Evolutionary conservation across 805 yeast genomes (phyloP).

Genomic region (Phaffomyces opuntiae): DNA sequence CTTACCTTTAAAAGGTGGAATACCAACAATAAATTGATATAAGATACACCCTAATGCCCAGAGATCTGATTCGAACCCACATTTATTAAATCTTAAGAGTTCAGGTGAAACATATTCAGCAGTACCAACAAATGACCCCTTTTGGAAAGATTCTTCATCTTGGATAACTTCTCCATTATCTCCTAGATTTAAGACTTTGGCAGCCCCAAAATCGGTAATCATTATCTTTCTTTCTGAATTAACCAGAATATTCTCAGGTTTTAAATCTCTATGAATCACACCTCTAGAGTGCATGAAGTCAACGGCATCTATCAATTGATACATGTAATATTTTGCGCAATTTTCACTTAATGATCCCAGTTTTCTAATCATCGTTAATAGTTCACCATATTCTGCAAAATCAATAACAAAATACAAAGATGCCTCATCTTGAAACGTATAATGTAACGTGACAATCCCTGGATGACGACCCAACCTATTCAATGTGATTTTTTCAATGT

Average conservation of each 20-base stretch:
- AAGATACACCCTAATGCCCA: constrained; percentile 98
- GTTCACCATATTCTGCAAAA: constrained; percentile 93
- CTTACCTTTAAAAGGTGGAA: constrained; percentile 79
- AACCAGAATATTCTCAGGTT: constrained; percentile 87
- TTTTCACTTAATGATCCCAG: constrained; percentile 71
- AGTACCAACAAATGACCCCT: constrained; percentile 76
- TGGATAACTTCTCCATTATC: constrained; percentile 24
- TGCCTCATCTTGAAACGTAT: constrained; percentile 89
- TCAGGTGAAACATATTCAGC: constrained; percentile 42
- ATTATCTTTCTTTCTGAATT: constrained; percentile 82
- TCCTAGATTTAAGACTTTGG: constrained; percentile 52
- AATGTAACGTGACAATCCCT: constrained; percentile 85
- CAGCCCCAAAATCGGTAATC: constrained; percentile 98
- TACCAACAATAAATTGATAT: constrained; percentile 90
- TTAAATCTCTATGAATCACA: constrained; percentile 87
- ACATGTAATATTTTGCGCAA: constrained; percentile 73
- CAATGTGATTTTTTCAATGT: constrained; percentile 86
- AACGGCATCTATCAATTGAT: constrained; percentile 86
- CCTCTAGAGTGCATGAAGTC: constrained; percentile 84
- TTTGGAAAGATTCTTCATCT: constrained; percentile 23
- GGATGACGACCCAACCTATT: constrained; percentile 89
- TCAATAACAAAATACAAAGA: constrained; percentile 88
- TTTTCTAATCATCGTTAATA: constrained; percentile 69
- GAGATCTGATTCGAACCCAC: constrained; percentile 88
- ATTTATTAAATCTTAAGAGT: constrained; percentile 67